A percentile compares a stretch with the other conserved stretches of the same genome.
phyloP scores from a whole-genome alignment of 2,329 filamentous ascomycete genomes.

The Lecanicillium sp. region DNA sequence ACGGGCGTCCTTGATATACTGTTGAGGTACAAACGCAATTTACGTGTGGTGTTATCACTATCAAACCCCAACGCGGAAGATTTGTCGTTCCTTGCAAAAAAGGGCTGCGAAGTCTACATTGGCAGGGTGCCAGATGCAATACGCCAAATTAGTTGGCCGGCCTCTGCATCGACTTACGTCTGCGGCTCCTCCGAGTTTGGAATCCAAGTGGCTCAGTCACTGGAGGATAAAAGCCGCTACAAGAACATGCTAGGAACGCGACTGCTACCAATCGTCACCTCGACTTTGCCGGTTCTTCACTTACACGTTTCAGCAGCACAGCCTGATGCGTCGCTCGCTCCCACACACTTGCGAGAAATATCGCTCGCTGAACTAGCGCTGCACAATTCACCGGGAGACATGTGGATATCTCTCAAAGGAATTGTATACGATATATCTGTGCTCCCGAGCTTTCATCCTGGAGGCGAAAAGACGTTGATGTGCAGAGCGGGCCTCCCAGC shows the following conservation, averaged over 20 bases:
- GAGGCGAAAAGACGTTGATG: not conserved
- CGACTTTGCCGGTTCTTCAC: not conserved
- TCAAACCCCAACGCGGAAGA: too few relatives aligned
- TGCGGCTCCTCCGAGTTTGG: slow-evolving; percentile 1
- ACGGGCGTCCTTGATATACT: too few relatives aligned
- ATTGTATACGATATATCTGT: slow-evolving; percentile 2
- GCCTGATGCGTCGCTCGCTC: not conserved
- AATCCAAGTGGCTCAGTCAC: not conserved
- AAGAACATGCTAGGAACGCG: not conserved
- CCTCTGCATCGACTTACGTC: not conserved
- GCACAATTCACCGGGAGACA: slow-evolving; percentile 1
- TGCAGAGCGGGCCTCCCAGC: slow-evolving; percentile 1
- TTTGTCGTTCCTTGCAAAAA: too few relatives aligned
- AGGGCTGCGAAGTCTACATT: too few relatives aligned
- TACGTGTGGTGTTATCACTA: too few relatives aligned
- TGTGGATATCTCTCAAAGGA: not conserved
- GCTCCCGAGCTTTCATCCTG: not conserved
- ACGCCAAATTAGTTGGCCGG: not conserved
- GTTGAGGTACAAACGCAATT: too few relatives aligned
- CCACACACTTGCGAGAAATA: not conserved
- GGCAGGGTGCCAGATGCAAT: too few relatives aligned
- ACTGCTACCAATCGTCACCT: not conserved
- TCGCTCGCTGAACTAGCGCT: not conserved
- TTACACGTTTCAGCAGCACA: not conserved
- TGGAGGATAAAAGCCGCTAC: too few relatives aligned